Evolutionary conservation across 768 basidiomycete species (phyloP), one percentile per base, ranked within the genome.

Genomic region (Wakefieldia striispora): DNA sequence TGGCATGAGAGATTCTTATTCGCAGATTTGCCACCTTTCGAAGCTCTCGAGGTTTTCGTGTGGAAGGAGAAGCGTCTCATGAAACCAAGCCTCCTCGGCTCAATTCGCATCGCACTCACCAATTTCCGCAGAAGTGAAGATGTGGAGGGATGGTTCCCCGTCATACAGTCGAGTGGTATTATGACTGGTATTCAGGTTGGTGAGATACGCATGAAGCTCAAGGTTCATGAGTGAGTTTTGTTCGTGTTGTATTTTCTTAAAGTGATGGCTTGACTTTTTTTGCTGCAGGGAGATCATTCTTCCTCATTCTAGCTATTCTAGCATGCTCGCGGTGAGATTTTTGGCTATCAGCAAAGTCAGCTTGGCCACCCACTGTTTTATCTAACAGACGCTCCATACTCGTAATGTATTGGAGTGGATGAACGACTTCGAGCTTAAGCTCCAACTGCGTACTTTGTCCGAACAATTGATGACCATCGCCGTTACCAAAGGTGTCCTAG

Each of bases 81-180:
- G 58, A 87, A 82, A 62, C 78, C 83, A 4, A 55, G 65, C 4
- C 60, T 75, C 17, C 59, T 90, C 34, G 91, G 91, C 20, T 76
- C 73, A 23, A 76, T 84, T 19, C 75, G 75, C 20, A 81, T 95
- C 45, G 72, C 82, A 2, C 73, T 93, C 20, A 69, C 69, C 9
- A 88, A 86, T 59, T 88, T 93, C 59, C 79, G 84, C 20, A 76
- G 91, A 21, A 81, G 84, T 16, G 87, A 91, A 56, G 64, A 71
- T 4, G 76, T 89, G 6, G 91, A 94, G 62, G 91, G 91, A 13
- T 94, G 88, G 88, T 93, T 84, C 66, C 86, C 90, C 13, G 80
- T 91, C 3, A 70, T 87, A 45, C 76, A 79, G 37, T 62, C 71
- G 36, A 79, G 76, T 34, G 67, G 75, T 10, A 61, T 74, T 35